Evolutionary conservation across 495 filamentous ascomycete species (phyloP), one percentile per base, ranked within the genome.

Genomic region (Emericellopsis terricola): DNA sequence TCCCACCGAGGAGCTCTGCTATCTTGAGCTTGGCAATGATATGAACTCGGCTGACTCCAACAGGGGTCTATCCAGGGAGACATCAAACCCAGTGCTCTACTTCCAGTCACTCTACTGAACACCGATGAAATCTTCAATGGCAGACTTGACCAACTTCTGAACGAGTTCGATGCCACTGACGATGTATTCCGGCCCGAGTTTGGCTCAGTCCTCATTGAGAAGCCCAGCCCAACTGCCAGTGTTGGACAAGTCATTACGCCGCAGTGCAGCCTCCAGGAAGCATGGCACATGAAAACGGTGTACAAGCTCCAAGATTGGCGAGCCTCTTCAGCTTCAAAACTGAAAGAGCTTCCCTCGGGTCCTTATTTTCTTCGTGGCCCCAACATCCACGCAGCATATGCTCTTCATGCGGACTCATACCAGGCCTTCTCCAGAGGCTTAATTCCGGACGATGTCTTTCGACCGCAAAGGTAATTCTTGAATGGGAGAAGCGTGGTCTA

Each of bases 161-260:
- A 35, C n/a, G 19, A 24, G 10, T 35, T 24, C 20, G 21, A n/a
- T 5, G 8, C 19, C 4, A 23, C 27, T 8, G 33, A 35, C 23
- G 33, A 35, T 28, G 33, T 35, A 6, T 35, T 35, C 4, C 19
- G 17, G 19, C 23, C 33, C 2, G 33, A 35, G 7, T 35, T 35
- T 28, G 33, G 33, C 57, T 11, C 68, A 51, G 48, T 71, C 49
- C 36, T 56, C 54, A 33, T 70, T 48, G 34, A 70, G 5, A 41
- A 41, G 29, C 38, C 38, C 8, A 19, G 15, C 8, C 24, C 19
- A 10, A 37, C 31, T 7, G 24, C 16, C 15, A 20, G 7, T 11
- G 3, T 36, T 28, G 2, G 8, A 9, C 20, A 18, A 36, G 19
- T 4, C 16, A 8, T n/a, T n/a, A n/a, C n/a, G n/a, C n/a, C n/a